A percentile compares a stretch with the other conserved stretches of the same genome.
Evolutionary conservation across 495 filamentous ascomycete species (phyloP).

Genomic region (Penicillium mononematosum): DNA sequence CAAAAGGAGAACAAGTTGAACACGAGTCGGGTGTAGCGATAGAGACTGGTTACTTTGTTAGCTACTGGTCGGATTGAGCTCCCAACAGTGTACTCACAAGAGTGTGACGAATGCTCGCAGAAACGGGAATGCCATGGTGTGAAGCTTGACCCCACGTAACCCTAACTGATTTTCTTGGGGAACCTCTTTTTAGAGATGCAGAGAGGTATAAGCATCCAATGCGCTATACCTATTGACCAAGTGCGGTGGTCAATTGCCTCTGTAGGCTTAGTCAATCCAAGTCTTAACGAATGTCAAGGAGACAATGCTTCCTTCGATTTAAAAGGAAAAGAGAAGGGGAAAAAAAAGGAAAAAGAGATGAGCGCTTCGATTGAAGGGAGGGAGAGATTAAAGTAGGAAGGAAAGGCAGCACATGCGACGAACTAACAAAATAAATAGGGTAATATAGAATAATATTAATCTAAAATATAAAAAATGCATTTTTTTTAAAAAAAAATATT

Average conservation of each 20-base stretch:
- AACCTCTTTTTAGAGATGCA: background rate
- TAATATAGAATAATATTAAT: constrained; percentile 13
- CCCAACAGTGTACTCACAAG: constrained; percentile 38
- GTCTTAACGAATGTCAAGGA: constrained; percentile 28
- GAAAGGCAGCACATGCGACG: constrained; percentile 14
- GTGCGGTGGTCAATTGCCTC: constrained; percentile 7
- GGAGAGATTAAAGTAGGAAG: constrained; percentile 18
- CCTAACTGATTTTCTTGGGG: background rate
- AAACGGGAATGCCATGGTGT: constrained; percentile 46
- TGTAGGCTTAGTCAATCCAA: constrained; percentile 6
- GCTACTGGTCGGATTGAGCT: constrained; percentile 8
- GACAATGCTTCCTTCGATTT: constrained; percentile 27
- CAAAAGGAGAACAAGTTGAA: constrained; percentile 65
- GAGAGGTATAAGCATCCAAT: constrained; percentile 3
- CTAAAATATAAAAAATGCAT: constrained; percentile 9
- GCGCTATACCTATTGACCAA: background rate
- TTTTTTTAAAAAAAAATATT: constrained; percentile 5
- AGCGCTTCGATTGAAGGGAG: constrained; percentile 12
- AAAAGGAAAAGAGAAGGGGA: constrained; percentile 16
- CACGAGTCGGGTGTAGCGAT: constrained; percentile 65
- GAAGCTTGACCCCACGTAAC: constrained; percentile 1
- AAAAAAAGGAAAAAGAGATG: constrained; percentile 19
- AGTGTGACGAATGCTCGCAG: constrained; percentile 48
- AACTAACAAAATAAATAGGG: constrained; percentile 10
- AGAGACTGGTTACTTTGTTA: constrained; percentile 40